Base-by-base conservation (phyloP, 2,329 filamentous ascomycete species). In the Chaetomium strumarium region DNA sequence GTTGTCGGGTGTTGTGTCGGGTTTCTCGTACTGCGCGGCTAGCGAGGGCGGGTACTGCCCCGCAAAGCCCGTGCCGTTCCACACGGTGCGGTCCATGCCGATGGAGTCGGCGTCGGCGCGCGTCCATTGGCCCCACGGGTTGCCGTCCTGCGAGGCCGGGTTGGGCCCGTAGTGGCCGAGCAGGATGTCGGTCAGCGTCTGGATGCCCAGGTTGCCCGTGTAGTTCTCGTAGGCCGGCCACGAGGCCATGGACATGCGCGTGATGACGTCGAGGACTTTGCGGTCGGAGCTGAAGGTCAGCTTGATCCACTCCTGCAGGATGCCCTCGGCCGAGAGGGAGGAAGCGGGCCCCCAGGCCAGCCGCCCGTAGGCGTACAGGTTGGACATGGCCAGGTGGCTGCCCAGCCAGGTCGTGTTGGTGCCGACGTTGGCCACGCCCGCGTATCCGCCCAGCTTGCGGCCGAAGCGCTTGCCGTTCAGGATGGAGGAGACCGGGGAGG, bases 211-310 rank as follows among this genome's bases (percentile, higher is more conserved):
- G 58, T 88, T 88, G 5, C 85, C 85, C 0, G 74, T 80, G 68
- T 88, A 87, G 62, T 82, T 81, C 67, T 87, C 84, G 52, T 88
- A 88, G 0, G 83, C 78, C 0, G 80, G 81, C 85, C 85, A 88
- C 0, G 84, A 87, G 10, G 74, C 72, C 78, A 88, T 81, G 0
- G 81, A 84, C 65, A 88, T 80, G 13, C 78, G 64, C 1, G 75
- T 78, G 49, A 88, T 77, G 0, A 76, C 78, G 24, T 82, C 70
- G 42, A 83, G 58, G n/a, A 88, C 78, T 2, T 67, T 62, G 0
- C 64, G 64, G 52, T 84, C 74, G 11, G 72, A 66, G 1, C 79
- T 75, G 58, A 88, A 88, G 0, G 85, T 88, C 19, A 88, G 70
- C 2, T 78, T 75, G n/a, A 74, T 82, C 85, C 85, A 88, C 54